Base-by-base conservation (phyloP, 768 basidiomycete genomes). In the Suillus plorans region DNA sequence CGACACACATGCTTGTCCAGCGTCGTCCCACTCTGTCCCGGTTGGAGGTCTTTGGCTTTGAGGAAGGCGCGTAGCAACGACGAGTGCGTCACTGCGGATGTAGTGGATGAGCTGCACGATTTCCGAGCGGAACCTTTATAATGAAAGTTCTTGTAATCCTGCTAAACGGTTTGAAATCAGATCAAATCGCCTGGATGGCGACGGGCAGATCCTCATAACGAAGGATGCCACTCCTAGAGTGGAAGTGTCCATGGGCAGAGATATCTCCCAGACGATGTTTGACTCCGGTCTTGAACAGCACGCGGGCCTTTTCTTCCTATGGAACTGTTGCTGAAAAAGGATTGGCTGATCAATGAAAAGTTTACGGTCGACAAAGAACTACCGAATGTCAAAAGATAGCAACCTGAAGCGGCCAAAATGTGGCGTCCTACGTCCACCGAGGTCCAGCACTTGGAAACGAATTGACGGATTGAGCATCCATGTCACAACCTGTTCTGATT, bases 111-210 rank as follows among this genome's bases (percentile, higher is more conserved):
- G 68, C 72, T 94, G 91, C 6, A 86, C 84, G 69, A 90, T 80
- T 70, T 94, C 90, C 9, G 86, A 83, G 16, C 91, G 64, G 91
- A 87, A 14, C 80, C 80, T 56, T 85, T 79, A 65, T 87, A 84
- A 53, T 88, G 84, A 71, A 87, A 92, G 70, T 90, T 86, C 69
- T 90, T 92, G 76, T 94, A 94, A 14, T 91, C 84, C 82, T 82
- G 52, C 10, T 2, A 52, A 13, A 13, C 60, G 3, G 47, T 0
- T 66, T 34, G 65, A 28, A 1, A n/a, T 4, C 6, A 25, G 8
- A 49, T 31, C 4, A 25, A 34, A 45, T 39, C 47, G 42, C 45
- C 14, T 41, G 34, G 37, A n/a, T 16, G 44, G 50, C 72, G 45
- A 77, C 68, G 22, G 75, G 73, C 10, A 69, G 41, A 61, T 77